These are phyloP conservation scores for Nyctanthes arbortristis DNA, from an alignment of 257 asterid genomes.

Conservation along the genomic window DNA sequence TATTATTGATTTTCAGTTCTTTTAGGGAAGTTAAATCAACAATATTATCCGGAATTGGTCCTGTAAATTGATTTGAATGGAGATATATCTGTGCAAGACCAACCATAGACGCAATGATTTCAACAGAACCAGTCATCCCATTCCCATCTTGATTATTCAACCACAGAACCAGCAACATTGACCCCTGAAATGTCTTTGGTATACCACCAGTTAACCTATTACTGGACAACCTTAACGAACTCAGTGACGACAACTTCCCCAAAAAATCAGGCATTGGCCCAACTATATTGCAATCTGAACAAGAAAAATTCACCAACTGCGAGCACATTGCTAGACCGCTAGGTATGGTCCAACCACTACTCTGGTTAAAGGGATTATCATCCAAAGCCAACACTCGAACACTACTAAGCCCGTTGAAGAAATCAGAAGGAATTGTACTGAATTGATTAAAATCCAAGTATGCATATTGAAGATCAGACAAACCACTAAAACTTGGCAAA, in stretches of 20 bases:
- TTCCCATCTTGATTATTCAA: slow-evolving; percentile 66
- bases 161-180: slow-evolving; percentile 66
- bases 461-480: slow-evolving; percentile 59
- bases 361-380: slow-evolving; percentile 58
- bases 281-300: slow-evolving; percentile 54
- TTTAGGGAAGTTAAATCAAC: slow-evolving; percentile 51
- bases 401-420: slow-evolving; percentile 57
- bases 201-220: slow-evolving; percentile 53
- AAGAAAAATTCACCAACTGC: slow-evolving; percentile 68
- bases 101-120: slow-evolving; percentile 50
- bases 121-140: slow-evolving; percentile 61
- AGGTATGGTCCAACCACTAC: slow-evolving; percentile 67
- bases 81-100: slow-evolving; percentile 58
- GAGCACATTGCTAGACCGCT: slow-evolving; percentile 48
- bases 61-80: slow-evolving; percentile 68
- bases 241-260: slow-evolving; percentile 60
- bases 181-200: slow-evolving; percentile 50
- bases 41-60: slow-evolving; percentile 62
- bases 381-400: slow-evolving; percentile 66
- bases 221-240: slow-evolving; percentile 44
- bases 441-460: slow-evolving; percentile 61
- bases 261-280: slow-evolving; percentile 67
- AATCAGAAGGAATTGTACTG: slow-evolving; percentile 62
- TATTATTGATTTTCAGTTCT: slow-evolving; percentile 60
- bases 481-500: slow-evolving; percentile 67